phyloP scores from a whole-genome alignment of 2,329 filamentous ascomycete species.

The Apiospora phragmitis region DNA sequence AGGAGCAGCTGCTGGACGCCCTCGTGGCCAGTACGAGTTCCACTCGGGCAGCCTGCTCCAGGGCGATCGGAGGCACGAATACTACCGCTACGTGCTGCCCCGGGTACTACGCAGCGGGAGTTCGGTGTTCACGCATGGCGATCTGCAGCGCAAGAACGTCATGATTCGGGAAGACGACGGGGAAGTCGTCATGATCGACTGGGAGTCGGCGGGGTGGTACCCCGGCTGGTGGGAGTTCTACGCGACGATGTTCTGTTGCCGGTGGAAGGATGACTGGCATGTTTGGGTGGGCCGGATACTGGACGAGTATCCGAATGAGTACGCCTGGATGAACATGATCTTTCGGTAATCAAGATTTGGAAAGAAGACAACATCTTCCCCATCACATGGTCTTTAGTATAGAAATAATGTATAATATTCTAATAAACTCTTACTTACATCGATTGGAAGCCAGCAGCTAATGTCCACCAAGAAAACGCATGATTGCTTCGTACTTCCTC shows the following conservation, averaged over 20 bases:
- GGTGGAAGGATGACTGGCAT: background rate
- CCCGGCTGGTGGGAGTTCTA: background rate
- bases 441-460: too few relatives aligned
- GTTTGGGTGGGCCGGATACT: background rate
- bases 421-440: background rate
- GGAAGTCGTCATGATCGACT: background rate
- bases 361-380: too few relatives aligned
- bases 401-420: background rate
- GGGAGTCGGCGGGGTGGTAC: background rate
- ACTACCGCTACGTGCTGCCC: background rate
- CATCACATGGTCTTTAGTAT: background rate
- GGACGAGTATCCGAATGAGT: background rate
- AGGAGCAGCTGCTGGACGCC: background rate
- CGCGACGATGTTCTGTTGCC: background rate
- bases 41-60: background rate
- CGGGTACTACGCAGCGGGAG: background rate
- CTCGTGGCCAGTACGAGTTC: background rate
- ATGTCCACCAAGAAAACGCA: too few relatives aligned
- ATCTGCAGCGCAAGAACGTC: background rate
- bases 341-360: background rate
- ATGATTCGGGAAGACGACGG: background rate
- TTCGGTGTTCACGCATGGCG: background rate
- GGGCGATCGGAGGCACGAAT: background rate
- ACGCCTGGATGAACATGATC: background rate
- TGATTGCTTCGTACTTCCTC: conserved; percentile 20